Conservation (phyloP, 169 alveolate species). For the Babesia caballi region DNA sequence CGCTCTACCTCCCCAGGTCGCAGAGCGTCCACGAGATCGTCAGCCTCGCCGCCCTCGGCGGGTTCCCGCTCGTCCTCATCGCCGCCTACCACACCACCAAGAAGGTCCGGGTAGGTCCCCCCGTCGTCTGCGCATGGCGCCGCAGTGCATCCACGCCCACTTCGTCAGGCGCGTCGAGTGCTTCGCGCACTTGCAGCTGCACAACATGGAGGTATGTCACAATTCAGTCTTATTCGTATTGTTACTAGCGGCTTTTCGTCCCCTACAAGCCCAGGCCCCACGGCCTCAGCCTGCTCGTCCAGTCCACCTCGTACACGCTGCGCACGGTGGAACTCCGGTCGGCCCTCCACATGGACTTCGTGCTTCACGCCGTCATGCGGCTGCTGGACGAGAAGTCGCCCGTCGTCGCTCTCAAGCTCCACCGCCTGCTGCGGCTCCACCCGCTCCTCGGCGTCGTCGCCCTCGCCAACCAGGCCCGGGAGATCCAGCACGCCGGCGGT, state of each 20-base stretch:
- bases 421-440: background rate
- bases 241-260: background rate
- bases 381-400: constrained; percentile 16
- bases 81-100: constrained; percentile 4
- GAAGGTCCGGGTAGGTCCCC: constrained; percentile 13
- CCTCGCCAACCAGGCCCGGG: constrained; percentile 20
- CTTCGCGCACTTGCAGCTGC: background rate
- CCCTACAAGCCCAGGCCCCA: background rate
- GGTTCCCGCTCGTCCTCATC: constrained; percentile 30
- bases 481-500: constrained; percentile 49
- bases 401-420: constrained; percentile 18
- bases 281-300: constrained; percentile 5
- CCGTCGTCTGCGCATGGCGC: background rate
- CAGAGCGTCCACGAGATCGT: constrained; percentile 49
- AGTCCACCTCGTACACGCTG: background rate
- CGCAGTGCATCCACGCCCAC: constrained; percentile 33
- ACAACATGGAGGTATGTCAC: background rate
- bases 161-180: constrained; percentile 15
- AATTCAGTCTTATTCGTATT: background rate
- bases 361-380: constrained; percentile 1
- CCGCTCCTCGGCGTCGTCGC: constrained; percentile 10
- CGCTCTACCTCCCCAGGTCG: constrained; percentile 49
- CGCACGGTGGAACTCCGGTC: background rate
- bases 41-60: background rate
- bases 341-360: constrained; percentile 4